Evolutionary conservation across 1,284 basidiomycete genomes (phyloP).

Genomic region (Microbotryum lychnidis-dioicae): DNA sequence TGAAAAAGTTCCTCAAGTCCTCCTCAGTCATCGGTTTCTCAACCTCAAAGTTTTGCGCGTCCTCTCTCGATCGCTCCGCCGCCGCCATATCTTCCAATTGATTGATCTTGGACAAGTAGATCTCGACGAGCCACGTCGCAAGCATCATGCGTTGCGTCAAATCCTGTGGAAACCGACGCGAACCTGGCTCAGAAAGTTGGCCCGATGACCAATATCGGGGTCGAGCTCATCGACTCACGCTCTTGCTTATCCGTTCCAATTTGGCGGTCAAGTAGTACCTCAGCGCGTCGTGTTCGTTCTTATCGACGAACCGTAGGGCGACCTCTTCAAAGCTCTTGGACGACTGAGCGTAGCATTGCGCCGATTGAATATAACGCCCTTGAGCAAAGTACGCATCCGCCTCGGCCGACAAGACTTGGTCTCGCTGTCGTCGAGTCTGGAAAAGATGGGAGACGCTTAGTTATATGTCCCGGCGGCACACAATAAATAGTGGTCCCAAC

Average conservation of each 20-base stretch:
- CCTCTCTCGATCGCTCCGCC: conserved; percentile 70
- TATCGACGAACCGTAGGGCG: conserved; percentile 79
- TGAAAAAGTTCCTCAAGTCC: conserved; percentile 82
- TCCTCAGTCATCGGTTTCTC: conserved; percentile 83
- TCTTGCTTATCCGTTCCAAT: conserved; percentile 70
- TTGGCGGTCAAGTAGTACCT: conserved; percentile 82
- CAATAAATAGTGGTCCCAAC: conserved; percentile 10
- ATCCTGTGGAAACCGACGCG: conserved; percentile 50
- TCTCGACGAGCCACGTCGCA: conserved; percentile 96
- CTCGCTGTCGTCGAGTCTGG: conserved; percentile 73
- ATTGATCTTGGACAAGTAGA: conserved; percentile 93
- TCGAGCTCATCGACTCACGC: conserved; percentile 46
- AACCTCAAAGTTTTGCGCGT: conserved; percentile 73
- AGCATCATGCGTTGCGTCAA: conserved; percentile 93
- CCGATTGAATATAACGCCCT: conserved; percentile 79
- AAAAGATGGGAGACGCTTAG: not conserved
- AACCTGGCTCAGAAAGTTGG: too few species aligned
- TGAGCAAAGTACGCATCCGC: conserved; percentile 75
- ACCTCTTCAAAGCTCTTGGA: conserved; percentile 89
- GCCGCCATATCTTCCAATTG: conserved; percentile 74
- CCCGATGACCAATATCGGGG: not conserved
- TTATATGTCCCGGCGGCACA: not conserved
- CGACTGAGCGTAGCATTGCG: conserved; percentile 82
- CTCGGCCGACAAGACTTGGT: conserved; percentile 73
- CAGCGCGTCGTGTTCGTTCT: conserved; percentile 81